Evolutionary conservation across 768 basidiomycete species (phyloP), one percentile per base, ranked within the genome.

Genomic region (Leccinum pellstonianum): DNA sequence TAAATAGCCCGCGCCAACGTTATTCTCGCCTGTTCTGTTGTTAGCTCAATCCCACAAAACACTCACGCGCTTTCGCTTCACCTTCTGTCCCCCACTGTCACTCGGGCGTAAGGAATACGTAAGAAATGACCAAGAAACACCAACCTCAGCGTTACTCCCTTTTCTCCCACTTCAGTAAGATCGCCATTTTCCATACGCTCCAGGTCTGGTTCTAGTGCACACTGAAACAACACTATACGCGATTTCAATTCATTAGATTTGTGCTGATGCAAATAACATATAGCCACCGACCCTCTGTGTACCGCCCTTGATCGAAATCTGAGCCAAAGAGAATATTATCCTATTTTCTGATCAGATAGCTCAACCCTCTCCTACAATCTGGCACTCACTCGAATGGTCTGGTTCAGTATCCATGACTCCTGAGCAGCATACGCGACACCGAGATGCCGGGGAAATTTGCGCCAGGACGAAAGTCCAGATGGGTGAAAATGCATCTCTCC

Each of bases 391-490:
- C 76, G 78, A 52, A 91, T 88, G 0, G 88, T 90, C 59, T 86
- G 87, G 64, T 91, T 92, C 69, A 86, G 82, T 6, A 93, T 85
- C 90, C 91, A 95, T 3, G 88, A 85, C 68, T 92, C 90, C 70
- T 95, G 92, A 4, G 88, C 86, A 8, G 87, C 88, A 68, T 90
- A 93, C 3, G 90, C 85, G 46, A 95, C 80, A 5, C 91, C 90
- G 2, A 79, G 78, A 5, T 75, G 74, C 3, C 89, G 77, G 27
- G 91, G 90, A 8, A 93, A 80, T 61, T 82, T 84, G 70, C 80
- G 88, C 80, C 83, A 88, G 0, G 88, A 85, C 47, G 81, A 80
- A 1, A 81, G 75, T 3, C 73, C 70, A 8, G 75, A 74, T 2
- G 80, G 81, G 15, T 79, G 68, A 66, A 83, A 86, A 70, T 88